Evolutionary conservation across 2,329 filamentous ascomycete genomes (phyloP), one percentile per base, ranked within the genome.

Genomic region (Beauveria bassiana): DNA sequence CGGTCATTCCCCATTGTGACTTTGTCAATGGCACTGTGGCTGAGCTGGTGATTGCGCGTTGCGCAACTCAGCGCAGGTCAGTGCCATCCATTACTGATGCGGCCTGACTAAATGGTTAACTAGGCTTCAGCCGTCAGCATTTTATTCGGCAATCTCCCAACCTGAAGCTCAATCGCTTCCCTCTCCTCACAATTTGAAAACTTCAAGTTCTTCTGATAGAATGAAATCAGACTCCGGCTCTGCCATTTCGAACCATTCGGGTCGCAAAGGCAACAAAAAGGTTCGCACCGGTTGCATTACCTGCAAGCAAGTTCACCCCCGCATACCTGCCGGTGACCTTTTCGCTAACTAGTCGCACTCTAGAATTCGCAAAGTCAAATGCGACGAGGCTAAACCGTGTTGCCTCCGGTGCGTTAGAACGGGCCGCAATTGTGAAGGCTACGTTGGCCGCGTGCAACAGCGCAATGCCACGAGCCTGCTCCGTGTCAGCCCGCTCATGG

Each of bases 401-500:
- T 86, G 83, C 65, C 70, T 77, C 42, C 78, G 80, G 61, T 85
- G 82, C 66, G 77, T 75, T 40, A 80, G 78, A 61, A 84, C 82
- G 3, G 81, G 82, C 14, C 77, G 82, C 58, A 78, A 76, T 65
- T 85, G 82, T 66, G 82, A 85, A 67, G 83, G 83, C 62, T 85
- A 86, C 61, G 66, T 71, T 10, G 67, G 54, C 59, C 67, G 69
- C 10, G 55, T 62, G 26, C 42, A 64, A 42, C 34, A 49, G 38
- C n/a, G 54, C 12, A 57, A 1, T 62, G 65, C 3, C 61, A 64
- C 24, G 63, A 62, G 28, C 61, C 61, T 43, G 49, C 53, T 16
- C 31, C 52, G 52, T 7, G 18, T 65, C 12, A 69, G 59, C 28
- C 63, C 66, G 22, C 14, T 22, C 5, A 31, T 64, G 9, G 68